Conservation (phyloP, 768 basidiomycete genomes). For the Lactifluus hygrophoroides region DNA sequence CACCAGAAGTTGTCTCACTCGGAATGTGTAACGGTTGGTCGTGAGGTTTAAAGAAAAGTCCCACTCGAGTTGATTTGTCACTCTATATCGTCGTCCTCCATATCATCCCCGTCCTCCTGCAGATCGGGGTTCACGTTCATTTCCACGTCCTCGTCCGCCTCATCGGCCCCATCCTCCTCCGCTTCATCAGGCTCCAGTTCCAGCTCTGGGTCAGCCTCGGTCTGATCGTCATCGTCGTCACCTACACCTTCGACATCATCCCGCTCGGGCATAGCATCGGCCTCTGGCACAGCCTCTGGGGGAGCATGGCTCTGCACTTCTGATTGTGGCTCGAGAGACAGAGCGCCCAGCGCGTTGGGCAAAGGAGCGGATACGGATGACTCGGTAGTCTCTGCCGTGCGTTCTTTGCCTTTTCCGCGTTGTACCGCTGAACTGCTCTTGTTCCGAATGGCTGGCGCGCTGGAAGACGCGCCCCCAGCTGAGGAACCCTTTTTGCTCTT, state of each 20-base stretch:
- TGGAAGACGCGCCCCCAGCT: conserved; percentile 17
- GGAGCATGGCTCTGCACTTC: conserved; percentile 3
- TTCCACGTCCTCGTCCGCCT: conserved; percentile 5
- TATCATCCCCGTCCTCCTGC: not conserved
- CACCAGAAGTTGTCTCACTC: too few relatives aligned
- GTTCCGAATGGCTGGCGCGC: conserved; percentile 20
- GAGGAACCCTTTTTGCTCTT: conserved; percentile 50
- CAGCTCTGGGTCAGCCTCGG: not conserved
- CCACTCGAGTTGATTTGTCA: not conserved
- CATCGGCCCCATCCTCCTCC: not conserved
- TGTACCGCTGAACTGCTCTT: not conserved
- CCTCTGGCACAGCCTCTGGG: conserved; percentile 20
- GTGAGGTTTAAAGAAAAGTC: too few relatives aligned
- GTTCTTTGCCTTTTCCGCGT: conserved; percentile 18
- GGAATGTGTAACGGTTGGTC: too few relatives aligned
- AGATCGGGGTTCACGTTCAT: conserved; percentile 1
- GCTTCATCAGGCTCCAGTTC: not conserved
- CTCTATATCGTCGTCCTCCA: conserved; percentile 3
- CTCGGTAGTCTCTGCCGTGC: not conserved
- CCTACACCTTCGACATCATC: conserved; percentile 28
- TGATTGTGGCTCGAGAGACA: conserved; percentile 23
- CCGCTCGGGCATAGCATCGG: conserved; percentile 20
- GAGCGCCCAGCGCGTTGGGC: conserved; percentile 8
- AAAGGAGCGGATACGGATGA: conserved; percentile 19
- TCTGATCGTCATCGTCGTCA: conserved; percentile 19